Base-by-base conservation (phyloP, 805 yeast species). In the Clavispora carvajalis region DNA sequence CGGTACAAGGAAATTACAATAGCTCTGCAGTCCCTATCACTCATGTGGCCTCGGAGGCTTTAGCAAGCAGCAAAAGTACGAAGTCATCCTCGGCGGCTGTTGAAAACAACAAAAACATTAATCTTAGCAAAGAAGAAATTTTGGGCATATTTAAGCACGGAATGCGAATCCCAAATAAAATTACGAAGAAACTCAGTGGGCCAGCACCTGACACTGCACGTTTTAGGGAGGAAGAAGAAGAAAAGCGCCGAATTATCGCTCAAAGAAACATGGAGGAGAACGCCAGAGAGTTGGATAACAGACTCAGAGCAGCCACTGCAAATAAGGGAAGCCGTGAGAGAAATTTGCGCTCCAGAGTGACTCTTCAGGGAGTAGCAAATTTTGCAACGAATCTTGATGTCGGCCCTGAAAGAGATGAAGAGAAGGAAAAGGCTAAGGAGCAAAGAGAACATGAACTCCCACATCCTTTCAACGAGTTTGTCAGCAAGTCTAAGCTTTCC, bases 401-500 rank as follows among this genome's bases (percentile, higher is more conserved):
- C 3, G 31, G 19, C 5, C 5, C 31, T 15, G 41, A 21, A n/a
- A 30, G 19, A 11, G 42, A 31, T 7, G 44, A 37, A 7, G 41
- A 21, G 7, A 33, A 19, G 18, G 52, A 49, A 25, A 35, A 21
- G 15, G 48, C 38, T 16, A 42, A 37, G 23, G 46, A 43, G 4
- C 21, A 33, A 22, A 38, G 45, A 16, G 45, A 45, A 4, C 42
- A 34, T 16, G 44, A 30, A 2, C 38, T 50, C 22, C 54, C 54
- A 5, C 11, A 13, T 3, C 54, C 54, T 5, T 50, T 50, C 26
- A 34, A 33, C 16, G 49, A 46, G 5, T 47, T 43, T 21, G 33
- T 47, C 2, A 43, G 49, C 36, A 44, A 47, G 26, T 41, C 54
- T 7, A 57, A 53, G 35, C 43, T 56, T 4, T 46, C 49, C 8